Conservation (phyloP, 345 rosid genomes). For the Camelina neglecta region DNA sequence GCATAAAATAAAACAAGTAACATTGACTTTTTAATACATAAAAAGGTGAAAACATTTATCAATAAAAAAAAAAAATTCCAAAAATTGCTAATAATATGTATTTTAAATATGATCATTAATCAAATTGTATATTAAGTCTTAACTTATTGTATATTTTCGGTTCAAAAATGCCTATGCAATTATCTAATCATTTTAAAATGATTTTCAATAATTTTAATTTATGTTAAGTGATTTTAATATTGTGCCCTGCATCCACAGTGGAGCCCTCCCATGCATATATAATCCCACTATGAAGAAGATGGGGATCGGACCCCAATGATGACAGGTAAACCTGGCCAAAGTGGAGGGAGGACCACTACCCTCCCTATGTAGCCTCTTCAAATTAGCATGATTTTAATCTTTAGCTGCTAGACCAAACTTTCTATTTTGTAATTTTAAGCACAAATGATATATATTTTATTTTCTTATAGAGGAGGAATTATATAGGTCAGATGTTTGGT, state of each 20-base stretch:
- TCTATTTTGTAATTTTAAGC: background rate
- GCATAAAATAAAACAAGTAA: conserved; percentile 12
- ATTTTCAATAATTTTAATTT: no score
- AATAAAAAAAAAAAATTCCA: background rate
- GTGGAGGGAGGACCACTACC: background rate
- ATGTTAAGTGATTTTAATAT: no score
- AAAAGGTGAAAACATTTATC: conserved; percentile 3
- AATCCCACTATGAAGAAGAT: background rate
- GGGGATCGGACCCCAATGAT: background rate
- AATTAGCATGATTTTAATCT: background rate
- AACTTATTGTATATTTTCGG: background rate
- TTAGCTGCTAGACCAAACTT: conserved; percentile 16
- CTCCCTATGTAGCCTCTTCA: background rate
- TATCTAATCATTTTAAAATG: background rate
- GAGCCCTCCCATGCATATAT: background rate
- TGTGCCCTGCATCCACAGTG: background rate
- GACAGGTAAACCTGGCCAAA: conserved; percentile 6
- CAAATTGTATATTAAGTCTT: background rate
- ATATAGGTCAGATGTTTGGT: conserved; percentile 6
- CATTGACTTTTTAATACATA: conserved; percentile 18
- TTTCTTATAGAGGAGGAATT: background rate
- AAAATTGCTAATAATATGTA: background rate
- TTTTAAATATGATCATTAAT: background rate
- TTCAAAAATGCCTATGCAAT: background rate
- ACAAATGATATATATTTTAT: background rate